Evolutionary conservation across 1,284 basidiomycete species (phyloP), one percentile per base, ranked within the genome.

Genomic region (Ceratobasidium sp.): DNA sequence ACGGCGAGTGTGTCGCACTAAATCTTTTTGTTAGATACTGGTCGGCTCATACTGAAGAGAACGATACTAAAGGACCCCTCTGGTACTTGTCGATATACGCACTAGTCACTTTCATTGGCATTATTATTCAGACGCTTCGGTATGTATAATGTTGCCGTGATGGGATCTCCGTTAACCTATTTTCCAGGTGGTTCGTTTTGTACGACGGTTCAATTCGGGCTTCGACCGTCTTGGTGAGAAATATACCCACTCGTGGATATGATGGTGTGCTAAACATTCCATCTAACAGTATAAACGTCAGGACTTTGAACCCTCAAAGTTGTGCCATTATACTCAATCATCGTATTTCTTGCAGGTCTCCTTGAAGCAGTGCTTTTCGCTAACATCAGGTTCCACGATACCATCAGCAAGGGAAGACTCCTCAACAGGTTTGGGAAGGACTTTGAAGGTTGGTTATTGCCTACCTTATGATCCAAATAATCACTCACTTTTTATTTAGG

Each of bases 381-480:
- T 0, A 88, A 93, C 47, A 88, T 97, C 60, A 87, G 94, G 29
- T 97, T 97, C 84, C 95, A 96, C 75, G 95, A 98, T 76, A 97
- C 94, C 0, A 88, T 94, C 2, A 92, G 90, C 56, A 86, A 93
- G 52, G 94, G 94, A 6, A 86, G 93, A 13, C 80, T 96, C 6
- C 80, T 96, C 42, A 96, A 96, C 77, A 84, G 94, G 42, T 96
- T 97, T 74, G 93, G 94, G 45, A 96, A 97, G 77, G 95, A 97
- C 76, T 93, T 96, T 70, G 94, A 97, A 81, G 91, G 89, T 87
- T 71, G n/a, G 74, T 60, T 15, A 5, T 29, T 40, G 38, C 27
- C 32, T 65, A 15, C 4, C 22, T 12, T 38, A 25, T 40, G 35
- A 22, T 31, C 27, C 10, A 6, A 6, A 12, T 6, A 6, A 15